phyloP scores from a whole-genome alignment of 2,329 filamentous ascomycete genomes.

The Fusarium pseudocircinatum region DNA sequence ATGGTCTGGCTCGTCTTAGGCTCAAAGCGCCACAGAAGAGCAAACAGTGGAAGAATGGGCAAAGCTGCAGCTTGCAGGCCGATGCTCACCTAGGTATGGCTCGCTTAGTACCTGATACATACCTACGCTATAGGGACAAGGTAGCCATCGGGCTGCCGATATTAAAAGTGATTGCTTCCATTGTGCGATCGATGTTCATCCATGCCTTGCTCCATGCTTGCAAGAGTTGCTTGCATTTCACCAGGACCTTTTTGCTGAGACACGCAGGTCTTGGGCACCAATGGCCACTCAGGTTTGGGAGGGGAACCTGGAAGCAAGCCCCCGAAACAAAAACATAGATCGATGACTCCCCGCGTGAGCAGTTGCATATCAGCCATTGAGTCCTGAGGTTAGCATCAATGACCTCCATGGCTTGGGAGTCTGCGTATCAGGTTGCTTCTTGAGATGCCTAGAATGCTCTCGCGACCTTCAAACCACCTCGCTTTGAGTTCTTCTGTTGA shows the following conservation, averaged over 20 bases:
- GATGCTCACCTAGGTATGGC: neutral
- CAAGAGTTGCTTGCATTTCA: slow-evolving; percentile 28
- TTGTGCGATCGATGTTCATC: slow-evolving; percentile 8
- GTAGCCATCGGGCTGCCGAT: neutral
- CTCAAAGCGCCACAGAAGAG: slow-evolving; percentile 2
- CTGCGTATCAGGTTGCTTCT: neutral
- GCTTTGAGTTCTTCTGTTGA: neutral
- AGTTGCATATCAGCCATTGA: slow-evolving; percentile 17
- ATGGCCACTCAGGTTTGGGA: slow-evolving; percentile 1
- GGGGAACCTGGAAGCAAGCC: slow-evolving; percentile 5
- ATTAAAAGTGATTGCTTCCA: slow-evolving; percentile 17
- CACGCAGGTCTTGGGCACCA: slow-evolving; percentile 1
- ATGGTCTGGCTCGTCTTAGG: neutral
- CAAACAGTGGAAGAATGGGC: slow-evolving; percentile 9
- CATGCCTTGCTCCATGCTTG: slow-evolving; percentile 1
- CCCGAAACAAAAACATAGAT: slow-evolving; percentile 2
- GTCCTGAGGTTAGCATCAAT: slow-evolving; percentile 1
- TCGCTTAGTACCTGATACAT: neutral
- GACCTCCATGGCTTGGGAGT: neutral
- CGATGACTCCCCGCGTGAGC: slow-evolving; percentile 23
- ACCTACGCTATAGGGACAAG: neutral
- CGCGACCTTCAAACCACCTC: neutral
- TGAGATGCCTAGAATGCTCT: neutral
- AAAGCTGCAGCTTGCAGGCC: slow-evolving; percentile 8
- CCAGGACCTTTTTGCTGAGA: neutral